These are phyloP conservation scores for Agaricus blazei DNA, from an alignment of 768 basidiomycete species.

Conservation along the genomic window DNA sequence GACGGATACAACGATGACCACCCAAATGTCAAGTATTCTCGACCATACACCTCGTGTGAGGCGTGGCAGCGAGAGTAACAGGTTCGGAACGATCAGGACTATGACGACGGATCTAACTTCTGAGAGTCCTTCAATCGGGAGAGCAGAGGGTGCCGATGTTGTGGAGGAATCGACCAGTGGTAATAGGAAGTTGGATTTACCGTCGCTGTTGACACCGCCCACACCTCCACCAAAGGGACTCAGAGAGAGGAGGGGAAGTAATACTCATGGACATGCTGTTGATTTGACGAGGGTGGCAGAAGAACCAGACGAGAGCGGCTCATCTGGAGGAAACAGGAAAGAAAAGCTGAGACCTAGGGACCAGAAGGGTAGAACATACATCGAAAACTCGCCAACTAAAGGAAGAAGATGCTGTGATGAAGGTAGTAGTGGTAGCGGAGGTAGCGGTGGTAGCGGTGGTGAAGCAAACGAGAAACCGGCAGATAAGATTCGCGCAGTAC, in stretches of 20 bases:
- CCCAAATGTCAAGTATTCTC: slow-evolving; percentile 57
- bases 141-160: slow-evolving; percentile 58
- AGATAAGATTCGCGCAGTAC: slow-evolving; percentile 34
- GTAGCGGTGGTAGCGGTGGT: slow-evolving; percentile 12
- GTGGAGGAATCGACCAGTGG: slow-evolving; percentile 36
- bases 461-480: slow-evolving; percentile 21
- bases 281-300: slow-evolving; percentile 69
- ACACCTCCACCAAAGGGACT: slow-evolving; percentile 7
- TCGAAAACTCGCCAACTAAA: slow-evolving; percentile 12
- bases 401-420: slow-evolving; percentile 16
- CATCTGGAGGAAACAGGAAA: slow-evolving; percentile 26
- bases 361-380: slow-evolving; percentile 5
- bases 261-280: slow-evolving; percentile 44
- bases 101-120: slow-evolving; percentile 79
- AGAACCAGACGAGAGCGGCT: slow-evolving; percentile 60
- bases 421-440: slow-evolving; percentile 16
- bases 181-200: slow-evolving; percentile 24
- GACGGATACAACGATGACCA: slow-evolving; percentile 48
- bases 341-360: slow-evolving; percentile 24
- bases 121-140: slow-evolving; percentile 60
- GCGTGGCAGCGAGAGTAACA: slow-evolving; percentile 33
- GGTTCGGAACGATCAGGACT: slow-evolving; percentile 79
- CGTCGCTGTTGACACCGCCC: not conserved
- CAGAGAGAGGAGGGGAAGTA: slow-evolving; percentile 63
- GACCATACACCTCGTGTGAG: slow-evolving; percentile 34